Evolutionary conservation across 2,329 filamentous ascomycete genomes (phyloP).

Genomic region (Pseudogymnoascus pannorum): DNA sequence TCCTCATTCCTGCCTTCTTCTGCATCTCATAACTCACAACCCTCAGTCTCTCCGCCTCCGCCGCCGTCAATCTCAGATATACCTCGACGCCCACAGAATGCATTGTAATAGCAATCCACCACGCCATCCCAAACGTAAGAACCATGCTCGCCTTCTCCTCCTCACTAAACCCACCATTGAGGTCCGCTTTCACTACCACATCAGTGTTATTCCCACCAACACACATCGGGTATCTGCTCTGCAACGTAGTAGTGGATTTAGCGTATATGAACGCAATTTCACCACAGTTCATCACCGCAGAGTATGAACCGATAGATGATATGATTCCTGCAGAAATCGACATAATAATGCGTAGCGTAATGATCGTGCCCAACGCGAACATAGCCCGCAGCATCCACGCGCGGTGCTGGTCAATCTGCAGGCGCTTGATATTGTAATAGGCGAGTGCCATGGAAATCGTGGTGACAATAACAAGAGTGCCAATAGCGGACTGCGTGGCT

Average conservation of each 20-base stretch:
- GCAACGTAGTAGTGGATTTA: conserved; percentile 24
- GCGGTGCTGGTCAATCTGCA: conserved; percentile 57
- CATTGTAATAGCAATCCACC: conserved; percentile 46
- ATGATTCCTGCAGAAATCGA: conserved; percentile 36
- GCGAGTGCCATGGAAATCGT: conserved; percentile 38
- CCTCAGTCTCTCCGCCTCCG: conserved; percentile 45
- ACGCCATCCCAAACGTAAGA: conserved; percentile 42
- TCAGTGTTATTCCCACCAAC: conserved; percentile 23
- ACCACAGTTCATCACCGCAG: conserved; percentile 36
- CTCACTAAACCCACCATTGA: conserved; percentile 14
- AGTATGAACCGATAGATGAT: conserved; percentile 30
- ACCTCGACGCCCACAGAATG: conserved; percentile 44
- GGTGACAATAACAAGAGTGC: conserved; percentile 39
- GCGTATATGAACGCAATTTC: conserved; percentile 39
- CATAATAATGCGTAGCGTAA: conserved; percentile 45
- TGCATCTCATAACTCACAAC: conserved; percentile 50
- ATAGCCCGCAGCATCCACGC: conserved; percentile 56
- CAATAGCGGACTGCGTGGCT: conserved; percentile 40
- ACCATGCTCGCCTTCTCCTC: conserved; percentile 38
- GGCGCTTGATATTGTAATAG: conserved; percentile 48
- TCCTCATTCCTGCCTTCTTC: conserved; percentile 43
- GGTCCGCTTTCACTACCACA: conserved; percentile 30
- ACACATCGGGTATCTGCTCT: conserved; percentile 39
- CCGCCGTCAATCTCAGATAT: conserved; percentile 46
- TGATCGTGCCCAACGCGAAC: conserved; percentile 44